These are phyloP conservation scores for Colletotrichum neosansevieriae DNA, from an alignment of 2,329 filamentous ascomycete species.

Conservation along the genomic window DNA sequence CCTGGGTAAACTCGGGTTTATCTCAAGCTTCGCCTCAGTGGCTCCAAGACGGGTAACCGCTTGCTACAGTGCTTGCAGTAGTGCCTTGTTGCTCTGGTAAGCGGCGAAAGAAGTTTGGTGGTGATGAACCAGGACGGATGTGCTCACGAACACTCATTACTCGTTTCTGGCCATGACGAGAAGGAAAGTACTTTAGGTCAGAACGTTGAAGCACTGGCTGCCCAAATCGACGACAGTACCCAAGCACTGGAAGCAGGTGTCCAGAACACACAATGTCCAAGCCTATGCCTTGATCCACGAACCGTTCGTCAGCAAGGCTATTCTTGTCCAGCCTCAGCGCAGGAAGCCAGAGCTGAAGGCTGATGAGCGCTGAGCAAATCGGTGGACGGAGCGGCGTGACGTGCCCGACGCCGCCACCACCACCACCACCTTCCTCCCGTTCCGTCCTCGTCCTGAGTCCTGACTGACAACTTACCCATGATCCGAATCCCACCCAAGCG, in stretches of 20 bases:
- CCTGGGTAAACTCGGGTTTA: constrained; percentile 20
- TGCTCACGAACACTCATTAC: not conserved
- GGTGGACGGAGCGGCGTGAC: constrained; percentile 16
- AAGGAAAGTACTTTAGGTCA: not conserved
- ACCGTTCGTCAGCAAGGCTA: not conserved
- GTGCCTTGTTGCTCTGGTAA: constrained; percentile 2
- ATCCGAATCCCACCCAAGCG: constrained; percentile 18
- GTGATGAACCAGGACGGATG: constrained; percentile 13
- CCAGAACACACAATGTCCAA: not conserved
- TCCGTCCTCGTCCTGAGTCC: constrained; percentile 5
- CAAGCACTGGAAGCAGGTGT: not conserved
- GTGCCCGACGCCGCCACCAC: not conserved
- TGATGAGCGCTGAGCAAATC: constrained; percentile 7
- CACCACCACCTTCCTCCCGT: constrained; percentile 1
- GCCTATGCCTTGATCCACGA: constrained; percentile 3
- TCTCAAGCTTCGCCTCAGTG: constrained; percentile 23
- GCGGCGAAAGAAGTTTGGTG: constrained; percentile 17
- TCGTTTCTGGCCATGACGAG: not conserved
- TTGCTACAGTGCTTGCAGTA: constrained; percentile 39
- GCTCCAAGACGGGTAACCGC: not conserved
- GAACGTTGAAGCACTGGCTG: not conserved
- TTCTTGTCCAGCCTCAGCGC: constrained; percentile 14
- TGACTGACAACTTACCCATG: not conserved
- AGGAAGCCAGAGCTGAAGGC: constrained; percentile 23
- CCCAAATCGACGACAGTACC: not conserved